Base-by-base conservation (phyloP, 2,329 filamentous ascomycete species). In the Hypoxylon sp. region DNA sequence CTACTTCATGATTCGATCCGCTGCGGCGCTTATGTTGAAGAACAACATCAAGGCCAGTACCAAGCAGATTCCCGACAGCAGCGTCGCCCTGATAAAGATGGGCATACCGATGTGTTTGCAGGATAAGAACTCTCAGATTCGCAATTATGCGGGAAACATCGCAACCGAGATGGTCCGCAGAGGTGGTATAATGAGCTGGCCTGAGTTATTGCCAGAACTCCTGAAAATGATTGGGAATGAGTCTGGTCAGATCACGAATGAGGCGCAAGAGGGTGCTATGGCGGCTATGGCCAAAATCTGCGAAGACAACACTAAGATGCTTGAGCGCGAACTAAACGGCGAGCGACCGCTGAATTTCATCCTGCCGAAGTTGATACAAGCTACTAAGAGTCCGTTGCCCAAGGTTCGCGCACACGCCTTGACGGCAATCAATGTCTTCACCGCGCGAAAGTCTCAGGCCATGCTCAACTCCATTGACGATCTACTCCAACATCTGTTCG, bases 1-100 rank as follows among this genome's bases (percentile, higher is more conserved):
- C 68, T 87, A 91, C 75, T 82, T 88, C 70, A 76, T 90, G 40
- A 87, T 96, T 55, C 88, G 94, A 59, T 89, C 90, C 54, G 89
- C 93, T 7, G 92, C 93, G 17, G 92, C 90, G 47, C 86, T 97
- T 67, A 94, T 97, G 84, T 81, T 99, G 61, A 99, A 97, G 77
- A 97, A 97, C 73, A 91, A 95, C 68, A 82, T 97, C 70, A 88
- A 84, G 67, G 75, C 82, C 36, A 80, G 84, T 30, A 93, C 89
- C 77, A 89, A 88, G 69, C 78, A 83, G 48, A 90, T 97, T 56
- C 81, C 90, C 43, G 85, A 89, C 40, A 70, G 78, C 29, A 93
- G 87, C 68, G 77, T 95, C 61, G 75, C 79, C 20, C 87, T 96
- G 67, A 84, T 97, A 70, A 91, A 90, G 70, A 83, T 89, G 41